A percentile compares a stretch with the other conserved stretches of the same genome.
Evolutionary conservation across 2,329 filamentous ascomycete species (phyloP).

Genomic region (Cucurbitaria berberidis): DNA sequence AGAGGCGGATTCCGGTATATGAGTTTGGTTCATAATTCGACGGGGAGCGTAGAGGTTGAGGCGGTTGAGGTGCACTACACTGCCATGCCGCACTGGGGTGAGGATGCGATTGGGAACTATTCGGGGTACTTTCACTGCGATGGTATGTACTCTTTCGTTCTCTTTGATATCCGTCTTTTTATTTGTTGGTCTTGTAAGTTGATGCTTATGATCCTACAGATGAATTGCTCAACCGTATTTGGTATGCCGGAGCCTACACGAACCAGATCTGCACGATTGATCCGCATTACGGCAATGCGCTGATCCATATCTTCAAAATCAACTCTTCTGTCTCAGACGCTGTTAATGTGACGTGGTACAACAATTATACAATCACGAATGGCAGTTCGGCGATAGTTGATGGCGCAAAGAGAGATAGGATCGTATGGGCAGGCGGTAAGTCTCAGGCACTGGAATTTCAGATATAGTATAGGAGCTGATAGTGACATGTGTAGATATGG

Average conservation of each 20-base stretch:
- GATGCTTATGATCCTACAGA: constrained; percentile 28
- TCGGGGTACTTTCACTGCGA: constrained; percentile 53
- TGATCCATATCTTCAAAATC: constrained; percentile 42
- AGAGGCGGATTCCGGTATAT: constrained; percentile 57
- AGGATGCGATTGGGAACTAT: constrained; percentile 45
- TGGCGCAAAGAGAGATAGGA: constrained; percentile 64
- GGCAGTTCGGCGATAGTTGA: constrained; percentile 53
- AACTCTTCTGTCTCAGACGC: constrained; percentile 37
- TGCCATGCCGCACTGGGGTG: constrained; percentile 51
- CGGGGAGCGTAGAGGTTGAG: constrained; percentile 48
- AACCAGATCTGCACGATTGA: constrained; percentile 50
- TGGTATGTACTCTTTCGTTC: constrained; percentile 27
- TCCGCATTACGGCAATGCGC: constrained; percentile 43
- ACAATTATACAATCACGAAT: constrained; percentile 52
- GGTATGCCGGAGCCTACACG: constrained; percentile 53
- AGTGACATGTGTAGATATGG: constrained; percentile 55
- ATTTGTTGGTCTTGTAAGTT: neutral
- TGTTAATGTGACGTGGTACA: constrained; percentile 49
- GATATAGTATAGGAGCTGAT: neutral
- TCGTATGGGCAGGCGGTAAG: constrained; percentile 63
- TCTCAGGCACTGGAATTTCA: neutral
- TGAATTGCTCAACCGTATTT: constrained; percentile 53
- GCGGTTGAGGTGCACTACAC: constrained; percentile 53
- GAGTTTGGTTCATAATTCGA: constrained; percentile 53
- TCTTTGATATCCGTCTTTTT: neutral